Base-by-base conservation (phyloP, 306 rosid genomes). In the barrel medic (Medicago truncatula) region DNA sequence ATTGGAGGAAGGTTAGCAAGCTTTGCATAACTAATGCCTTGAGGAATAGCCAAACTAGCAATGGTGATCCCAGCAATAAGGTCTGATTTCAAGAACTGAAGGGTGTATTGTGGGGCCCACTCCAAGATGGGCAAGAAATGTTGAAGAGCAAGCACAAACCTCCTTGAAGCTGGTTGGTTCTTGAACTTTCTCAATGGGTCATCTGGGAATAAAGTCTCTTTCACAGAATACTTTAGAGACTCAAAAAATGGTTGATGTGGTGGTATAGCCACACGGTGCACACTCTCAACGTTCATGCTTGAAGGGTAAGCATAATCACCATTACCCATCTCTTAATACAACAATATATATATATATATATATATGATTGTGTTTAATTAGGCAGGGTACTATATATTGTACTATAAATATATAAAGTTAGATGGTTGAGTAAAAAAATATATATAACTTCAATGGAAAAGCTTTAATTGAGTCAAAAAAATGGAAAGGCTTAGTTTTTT, bases 21-120 rank as follows among this genome's bases (percentile, higher is more conserved):
- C 80, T 90, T 95, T 44, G 99, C 99, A 13, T 95, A 95, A 61
- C 99, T 95, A 18, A 95, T 95, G 11, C 97, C 99, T 83, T 95
- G 99, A 38, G 99, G 99, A 66, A 95, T 95, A 4, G 99, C 96
- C 50, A 95, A 84, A 68, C 99, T 95, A 38, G 99, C 97, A 58
- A 95, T 95, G 86, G 99, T 95, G 86, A 95, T 86, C 17, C 99
- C 99, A 39, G 99, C 79, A 0, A 92, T 78, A 28, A 95, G 54
- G 76, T 95, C 99, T 2, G 97, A 80, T 76, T 89, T 90, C 16
- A 95, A 76, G 71, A 89, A 88, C 4, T 72, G 70, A 0, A 89
- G 65, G 2, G 81, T 80, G 80, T 92, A 95, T 6, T 81, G 60
- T 0, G 99, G 97, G 0, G 74, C 93, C 97, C 99, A 95, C 28